Evolutionary conservation across 805 yeast species (phyloP), one percentile per base, ranked within the genome.

Genomic region (Komagataella pseudopastoris): DNA sequence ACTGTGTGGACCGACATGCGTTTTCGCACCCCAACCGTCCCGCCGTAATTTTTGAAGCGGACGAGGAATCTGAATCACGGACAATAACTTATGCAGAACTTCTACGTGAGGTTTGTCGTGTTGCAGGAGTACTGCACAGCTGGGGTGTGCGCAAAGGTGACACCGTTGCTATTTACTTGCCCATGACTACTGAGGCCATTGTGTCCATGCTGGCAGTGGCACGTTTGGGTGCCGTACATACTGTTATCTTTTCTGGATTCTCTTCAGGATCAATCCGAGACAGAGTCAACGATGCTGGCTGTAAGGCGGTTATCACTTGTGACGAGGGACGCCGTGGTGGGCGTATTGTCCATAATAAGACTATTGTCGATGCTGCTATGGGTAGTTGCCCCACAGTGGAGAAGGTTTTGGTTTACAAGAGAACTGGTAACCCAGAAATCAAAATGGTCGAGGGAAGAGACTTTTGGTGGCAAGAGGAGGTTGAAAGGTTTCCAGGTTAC

Each of bases 251-350:
- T 71, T 99, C 98, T 44, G 99, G 99, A 20, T 91, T 91, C 72
- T 83, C 95, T 39, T 83, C 96, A 43, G 93, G 95, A 49, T 91
- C 97, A 22, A 80, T 91, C 63, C 79, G 77, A 63, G 99, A 93
- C 70, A 83, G 99, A 68, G 83, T 93, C 58, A 76, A 76, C 53
- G 96, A 91, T 67, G 97, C 96, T 30, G 77, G 81, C 62, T 85
- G 88, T 55, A 81, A 80, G 67, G 85, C 87, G 54, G 85, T 91
- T 57, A 88, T 93, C 68, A 91, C 99, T 55, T 85, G 93, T 60
- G 97, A 93, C 69, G 96, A 89, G 71, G 90, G 95, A 55, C 84
- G 83, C 68, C 85, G 98, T 71, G 99, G 98, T 63, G 96, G 96
- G 56, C 91, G 89, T 73, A 80, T 85, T 56, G 87, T 93, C 60